These are phyloP conservation scores for Carex sylvatica DNA, from an alignment of 202 grass and related monocot genomes.

Conservation along the genomic window DNA sequence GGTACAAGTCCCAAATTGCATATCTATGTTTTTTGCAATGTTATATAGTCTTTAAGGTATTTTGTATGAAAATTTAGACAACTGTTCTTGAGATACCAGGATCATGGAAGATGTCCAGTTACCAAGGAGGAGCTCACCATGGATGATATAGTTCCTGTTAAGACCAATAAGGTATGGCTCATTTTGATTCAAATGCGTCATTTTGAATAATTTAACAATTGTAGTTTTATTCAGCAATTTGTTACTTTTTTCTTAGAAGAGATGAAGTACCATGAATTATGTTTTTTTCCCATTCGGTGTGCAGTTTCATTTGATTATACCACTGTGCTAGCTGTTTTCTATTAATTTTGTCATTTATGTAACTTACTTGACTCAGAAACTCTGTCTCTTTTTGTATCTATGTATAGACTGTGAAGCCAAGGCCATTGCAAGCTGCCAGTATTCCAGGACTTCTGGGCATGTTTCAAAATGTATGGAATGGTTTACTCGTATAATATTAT, in stretches of 20 bases:
- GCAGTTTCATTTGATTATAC: background rate
- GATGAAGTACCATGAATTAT: background rate
- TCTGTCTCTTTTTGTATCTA: constrained; percentile 7
- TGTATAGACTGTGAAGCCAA: constrained; percentile 79
- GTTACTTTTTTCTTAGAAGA: background rate
- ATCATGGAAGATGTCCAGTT: constrained; percentile 84
- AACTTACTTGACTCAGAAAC: background rate
- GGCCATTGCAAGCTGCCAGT: constrained; percentile 92
- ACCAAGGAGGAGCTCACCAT: constrained; percentile 89
- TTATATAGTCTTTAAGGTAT: background rate
- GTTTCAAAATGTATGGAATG: constrained; percentile 76
- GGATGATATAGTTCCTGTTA: constrained; percentile 87
- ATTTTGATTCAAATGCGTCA: background rate
- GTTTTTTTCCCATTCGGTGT: background rate
- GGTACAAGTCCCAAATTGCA: background rate
- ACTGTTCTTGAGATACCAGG: constrained; percentile 33
- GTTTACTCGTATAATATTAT: background rate
- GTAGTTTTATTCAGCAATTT: background rate
- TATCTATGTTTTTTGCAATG: background rate
- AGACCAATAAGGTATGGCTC: constrained; percentile 77
- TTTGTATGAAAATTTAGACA: background rate
- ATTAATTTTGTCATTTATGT: background rate
- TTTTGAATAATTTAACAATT: background rate
- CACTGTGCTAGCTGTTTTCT: background rate
- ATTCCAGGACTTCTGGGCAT: constrained; percentile 95